Evolutionary conservation across 2,329 filamentous ascomycete genomes (phyloP), one percentile per base, ranked within the genome.

Genomic region (Cercospora sp.): DNA sequence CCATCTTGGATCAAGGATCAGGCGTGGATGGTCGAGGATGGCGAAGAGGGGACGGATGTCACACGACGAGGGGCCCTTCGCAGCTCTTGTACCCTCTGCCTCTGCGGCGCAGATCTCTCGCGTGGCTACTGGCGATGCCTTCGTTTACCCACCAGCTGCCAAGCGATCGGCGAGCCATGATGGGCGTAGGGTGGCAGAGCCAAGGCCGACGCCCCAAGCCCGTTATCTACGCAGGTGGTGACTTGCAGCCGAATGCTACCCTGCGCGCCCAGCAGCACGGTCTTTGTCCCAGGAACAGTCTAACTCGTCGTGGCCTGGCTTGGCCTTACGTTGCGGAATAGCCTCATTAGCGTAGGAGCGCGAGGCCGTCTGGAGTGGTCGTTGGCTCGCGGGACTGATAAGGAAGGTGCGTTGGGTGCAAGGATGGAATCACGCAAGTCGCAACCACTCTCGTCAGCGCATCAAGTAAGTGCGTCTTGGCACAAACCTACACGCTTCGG

Each of bases 161-260:
- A 61, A 61, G 59, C 5, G 37, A 61, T 61, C 34, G 28, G 53
- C 53, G 53, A 32, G 53, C 16, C 45, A 51, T 51, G 45, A 2
- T 49, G 37, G 10, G 26, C 61, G 26, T 49, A 24, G 9, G 37
- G 43, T 63, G 24, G 43, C 30, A 40, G 18, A 63, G 61, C 61
- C 61, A 63, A 63, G 61, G 26, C 61, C 43, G 61, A 28, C 24
- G 43, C 61, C 32, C 61, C 59, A 61, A 55, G 49, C 43, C 51
- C 51, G 49, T 64, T 64, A 64, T 64, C 61, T 64, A 12, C 43
- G n/a, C 18, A 10, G 12, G 13, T 57, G 51, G 51, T 28, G 1
- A 16, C n/a, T 21, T 2, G 51, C 49, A 63, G 45, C 45, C 61
- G 61, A 32, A 40, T 63, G 61, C 30, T 16, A 57, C 49, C 61